phyloP scores from a whole-genome alignment of 2,329 filamentous ascomycete species.

The Pseudogymnoascus verrucosus region DNA sequence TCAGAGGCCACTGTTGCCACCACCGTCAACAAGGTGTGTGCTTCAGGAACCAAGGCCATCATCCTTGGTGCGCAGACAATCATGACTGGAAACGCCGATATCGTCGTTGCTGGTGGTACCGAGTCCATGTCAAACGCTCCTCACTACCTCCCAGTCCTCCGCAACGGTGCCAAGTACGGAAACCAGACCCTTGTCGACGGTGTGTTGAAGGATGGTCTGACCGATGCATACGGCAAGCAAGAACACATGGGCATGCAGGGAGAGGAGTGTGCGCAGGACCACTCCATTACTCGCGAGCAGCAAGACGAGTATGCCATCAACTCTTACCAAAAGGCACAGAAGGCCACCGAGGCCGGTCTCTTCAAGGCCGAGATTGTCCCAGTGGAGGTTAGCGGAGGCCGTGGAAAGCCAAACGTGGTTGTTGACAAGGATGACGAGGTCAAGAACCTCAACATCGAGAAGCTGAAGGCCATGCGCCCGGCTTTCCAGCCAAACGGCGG shows the following conservation, averaged over 20 bases:
- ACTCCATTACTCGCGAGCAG: conserved; percentile 71
- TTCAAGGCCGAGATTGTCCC: conserved; percentile 86
- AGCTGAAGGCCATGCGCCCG: conserved; percentile 77
- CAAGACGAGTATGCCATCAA: conserved; percentile 96
- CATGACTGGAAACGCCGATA: conserved; percentile 87
- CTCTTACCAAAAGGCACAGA: conserved; percentile 88
- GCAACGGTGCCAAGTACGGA: conserved; percentile 87
- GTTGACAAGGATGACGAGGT: conserved; percentile 89
- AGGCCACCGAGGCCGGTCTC: conserved; percentile 69
- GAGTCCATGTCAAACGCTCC: conserved; percentile 99
- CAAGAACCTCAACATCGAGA: conserved; percentile 83
- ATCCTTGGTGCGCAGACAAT: conserved; percentile 94
- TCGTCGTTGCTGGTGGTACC: conserved; percentile 87
- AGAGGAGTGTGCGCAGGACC: conserved; percentile 84
- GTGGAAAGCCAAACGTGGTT: conserved; percentile 77
- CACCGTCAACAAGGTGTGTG: conserved; percentile 98
- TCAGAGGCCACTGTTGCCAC: conserved; percentile 73
- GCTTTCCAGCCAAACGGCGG: conserved; percentile 73
- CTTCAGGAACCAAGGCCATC: conserved; percentile 87
- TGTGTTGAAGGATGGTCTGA: conserved; percentile 88
- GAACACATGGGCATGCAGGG: conserved; percentile 93
- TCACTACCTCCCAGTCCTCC: conserved; percentile 85
- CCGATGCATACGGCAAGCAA: conserved; percentile 83
- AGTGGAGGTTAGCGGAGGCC: conserved; percentile 76
- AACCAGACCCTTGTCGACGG: conserved; percentile 84